Percentiles rank a stretch among this genome's conserved stretches.
Conservation (phyloP, 2,329 filamentous ascomycete genomes). For the Pseudogymnoascus sp. region DNA sequence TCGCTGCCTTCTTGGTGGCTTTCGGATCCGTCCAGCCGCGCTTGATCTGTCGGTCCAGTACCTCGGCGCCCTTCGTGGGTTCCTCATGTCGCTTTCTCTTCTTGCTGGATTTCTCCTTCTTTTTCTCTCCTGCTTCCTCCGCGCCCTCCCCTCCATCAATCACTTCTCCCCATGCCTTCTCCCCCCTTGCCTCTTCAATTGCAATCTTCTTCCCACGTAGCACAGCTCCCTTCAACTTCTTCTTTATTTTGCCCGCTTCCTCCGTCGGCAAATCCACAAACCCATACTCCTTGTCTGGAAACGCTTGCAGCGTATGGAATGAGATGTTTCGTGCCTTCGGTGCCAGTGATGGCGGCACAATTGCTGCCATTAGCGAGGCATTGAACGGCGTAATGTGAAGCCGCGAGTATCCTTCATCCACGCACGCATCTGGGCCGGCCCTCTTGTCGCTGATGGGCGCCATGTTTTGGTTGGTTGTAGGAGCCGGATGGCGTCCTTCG, state of each 20-base stretch:
- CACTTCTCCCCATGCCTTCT: constrained; percentile 39
- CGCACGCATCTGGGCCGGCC: neutral
- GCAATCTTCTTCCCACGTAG: constrained; percentile 79
- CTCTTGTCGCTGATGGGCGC: neutral
- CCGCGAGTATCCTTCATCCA: constrained; percentile 36
- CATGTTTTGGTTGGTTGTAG: neutral
- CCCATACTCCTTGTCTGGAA: constrained; percentile 84
- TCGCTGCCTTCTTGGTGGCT: constrained; percentile 41
- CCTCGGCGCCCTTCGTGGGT: constrained; percentile 57
- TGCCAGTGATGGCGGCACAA: constrained; percentile 61
- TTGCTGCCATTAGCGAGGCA: constrained; percentile 60
- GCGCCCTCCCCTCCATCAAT: constrained; percentile 27
- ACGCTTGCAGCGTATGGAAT: constrained; percentile 79
- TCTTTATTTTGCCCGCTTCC: constrained; percentile 85
- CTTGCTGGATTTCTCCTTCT: constrained; percentile 36
- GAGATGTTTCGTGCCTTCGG: constrained; percentile 69
- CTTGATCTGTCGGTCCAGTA: constrained; percentile 44
- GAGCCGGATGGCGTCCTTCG: neutral
- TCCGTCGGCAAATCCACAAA: constrained; percentile 74
- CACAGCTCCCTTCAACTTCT: constrained; percentile 80
- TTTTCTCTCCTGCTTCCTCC: constrained; percentile 32
- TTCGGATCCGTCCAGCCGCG: constrained; percentile 41
- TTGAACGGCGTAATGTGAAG: constrained; percentile 87
- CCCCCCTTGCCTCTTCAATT: constrained; percentile 70
- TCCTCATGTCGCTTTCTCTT: constrained; percentile 42